Evolutionary conservation across 768 basidiomycete species (phyloP).

Genomic region (Xanthoconium stramineum): DNA sequence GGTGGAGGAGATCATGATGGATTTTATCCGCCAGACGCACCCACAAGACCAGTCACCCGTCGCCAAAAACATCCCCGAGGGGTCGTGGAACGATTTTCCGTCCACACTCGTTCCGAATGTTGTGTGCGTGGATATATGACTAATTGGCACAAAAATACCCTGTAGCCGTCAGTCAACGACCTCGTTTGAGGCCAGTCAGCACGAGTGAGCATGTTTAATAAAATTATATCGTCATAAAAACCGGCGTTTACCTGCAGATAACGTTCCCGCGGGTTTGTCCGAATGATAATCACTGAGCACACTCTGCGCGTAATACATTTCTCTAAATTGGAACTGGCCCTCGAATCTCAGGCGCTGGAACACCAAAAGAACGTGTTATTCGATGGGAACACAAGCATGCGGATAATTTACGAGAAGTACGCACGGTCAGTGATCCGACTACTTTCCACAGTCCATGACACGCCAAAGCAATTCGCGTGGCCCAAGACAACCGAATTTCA

Average conservation of each 20-base stretch:
- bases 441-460: constrained; percentile 7
- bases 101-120: not conserved
- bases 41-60: constrained; percentile 4
- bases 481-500: constrained; percentile 21
- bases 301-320: constrained; percentile 6
- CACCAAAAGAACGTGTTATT: not conserved
- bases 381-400: constrained; percentile 1
- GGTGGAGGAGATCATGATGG: not conserved
- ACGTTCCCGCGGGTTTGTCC: constrained; percentile 23
- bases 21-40: constrained; percentile 8
- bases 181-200: constrained; percentile 1
- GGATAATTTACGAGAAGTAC: constrained; percentile 3
- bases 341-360: constrained; percentile 9
- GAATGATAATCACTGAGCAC: constrained; percentile 4
- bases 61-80: constrained; percentile 13
- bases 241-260: constrained; percentile 7
- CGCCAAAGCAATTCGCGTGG: constrained; percentile 19
- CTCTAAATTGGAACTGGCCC: constrained; percentile 3
- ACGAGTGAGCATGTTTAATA: constrained; percentile 1
- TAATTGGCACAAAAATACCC: constrained; percentile 4
- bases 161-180: constrained; percentile 4
- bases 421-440: constrained; percentile 9
- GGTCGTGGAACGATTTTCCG: constrained; percentile 14
- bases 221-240: constrained; percentile 1
- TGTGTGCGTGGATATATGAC: not conserved